These are phyloP conservation scores for Triangularia verruculosa DNA, from an alignment of 2,329 filamentous ascomycete genomes.

Conservation along the genomic window DNA sequence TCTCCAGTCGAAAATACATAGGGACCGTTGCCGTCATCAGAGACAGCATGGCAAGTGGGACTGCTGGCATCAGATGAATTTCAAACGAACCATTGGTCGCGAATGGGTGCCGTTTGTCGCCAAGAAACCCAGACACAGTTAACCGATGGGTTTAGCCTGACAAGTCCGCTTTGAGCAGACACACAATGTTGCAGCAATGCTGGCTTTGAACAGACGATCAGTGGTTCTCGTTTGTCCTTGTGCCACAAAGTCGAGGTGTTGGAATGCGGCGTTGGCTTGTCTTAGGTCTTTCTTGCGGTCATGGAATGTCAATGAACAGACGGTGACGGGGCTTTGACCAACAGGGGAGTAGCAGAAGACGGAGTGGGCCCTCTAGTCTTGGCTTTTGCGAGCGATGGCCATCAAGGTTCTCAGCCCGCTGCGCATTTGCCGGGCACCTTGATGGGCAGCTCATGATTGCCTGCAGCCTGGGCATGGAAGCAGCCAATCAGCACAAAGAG, in stretches of 20 bases:
- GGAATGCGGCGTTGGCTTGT: neutral
- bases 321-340: neutral
- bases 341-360: neutral
- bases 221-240: neutral
- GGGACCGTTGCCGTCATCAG: neutral
- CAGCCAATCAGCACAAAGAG: slow-evolving; percentile 14
- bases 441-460: slow-evolving; percentile 11
- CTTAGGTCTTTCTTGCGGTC: neutral
- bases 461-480: slow-evolving; percentile 5
- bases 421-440: slow-evolving; percentile 15
- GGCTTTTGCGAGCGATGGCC: slow-evolving; percentile 8
- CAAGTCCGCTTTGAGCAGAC: neutral
- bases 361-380: neutral
- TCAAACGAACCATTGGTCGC: neutral
- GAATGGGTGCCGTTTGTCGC: slow-evolving; percentile 2
- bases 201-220: slow-evolving; percentile 1
- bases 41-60: neutral
- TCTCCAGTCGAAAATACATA: neutral
- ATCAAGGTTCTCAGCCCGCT: slow-evolving; percentile 11
- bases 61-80: neutral
- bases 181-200: slow-evolving; percentile 5
- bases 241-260: neutral
- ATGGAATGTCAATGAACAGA: neutral
- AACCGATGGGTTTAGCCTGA: slow-evolving; percentile 8
- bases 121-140: slow-evolving; percentile 8